Conservation (phyloP, 352 stramenopile genomes). For the Globisporangium radiosum region DNA sequence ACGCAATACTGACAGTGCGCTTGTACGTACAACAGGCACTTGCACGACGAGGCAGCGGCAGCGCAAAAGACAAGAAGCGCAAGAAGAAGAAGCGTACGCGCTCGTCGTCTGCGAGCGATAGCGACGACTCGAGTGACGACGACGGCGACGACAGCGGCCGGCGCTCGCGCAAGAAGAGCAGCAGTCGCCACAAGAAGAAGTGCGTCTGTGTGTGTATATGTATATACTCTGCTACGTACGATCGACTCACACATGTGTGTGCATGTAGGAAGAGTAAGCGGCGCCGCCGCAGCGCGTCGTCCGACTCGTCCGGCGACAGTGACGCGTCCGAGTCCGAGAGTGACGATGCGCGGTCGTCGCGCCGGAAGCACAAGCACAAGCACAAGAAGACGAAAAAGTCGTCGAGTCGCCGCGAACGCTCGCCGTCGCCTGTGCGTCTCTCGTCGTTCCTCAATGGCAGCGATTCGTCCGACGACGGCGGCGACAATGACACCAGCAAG, state of each 20-base stretch:
- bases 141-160: conserved; percentile 30
- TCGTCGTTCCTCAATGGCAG: conserved; percentile 89
- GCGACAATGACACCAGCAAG: neutral
- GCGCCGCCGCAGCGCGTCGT: conserved; percentile 37
- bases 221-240: neutral
- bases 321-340: conserved; percentile 1
- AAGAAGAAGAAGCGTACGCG: conserved; percentile 70
- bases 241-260: conserved; percentile 8
- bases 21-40: conserved; percentile 31
- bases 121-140: conserved; percentile 31
- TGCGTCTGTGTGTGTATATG: conserved; percentile 18
- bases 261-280: conserved; percentile 54
- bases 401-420: conserved; percentile 31
- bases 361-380: conserved; percentile 35
- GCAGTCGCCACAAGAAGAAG: conserved; percentile 67
- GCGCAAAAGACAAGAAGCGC: conserved; percentile 82
- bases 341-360: conserved; percentile 19
- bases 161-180: conserved; percentile 52
- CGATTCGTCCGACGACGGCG: conserved; percentile 10
- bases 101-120: conserved; percentile 45
- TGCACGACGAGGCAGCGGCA: conserved; percentile 35
- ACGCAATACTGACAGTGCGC: too few relatives aligned
- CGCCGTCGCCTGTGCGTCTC: conserved; percentile 65
- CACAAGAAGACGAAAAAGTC: conserved; percentile 61
- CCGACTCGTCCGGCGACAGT: conserved; percentile 15